phyloP scores from a whole-genome alignment of 805 yeast species.

The Sugiyamaella mastotermitis region DNA sequence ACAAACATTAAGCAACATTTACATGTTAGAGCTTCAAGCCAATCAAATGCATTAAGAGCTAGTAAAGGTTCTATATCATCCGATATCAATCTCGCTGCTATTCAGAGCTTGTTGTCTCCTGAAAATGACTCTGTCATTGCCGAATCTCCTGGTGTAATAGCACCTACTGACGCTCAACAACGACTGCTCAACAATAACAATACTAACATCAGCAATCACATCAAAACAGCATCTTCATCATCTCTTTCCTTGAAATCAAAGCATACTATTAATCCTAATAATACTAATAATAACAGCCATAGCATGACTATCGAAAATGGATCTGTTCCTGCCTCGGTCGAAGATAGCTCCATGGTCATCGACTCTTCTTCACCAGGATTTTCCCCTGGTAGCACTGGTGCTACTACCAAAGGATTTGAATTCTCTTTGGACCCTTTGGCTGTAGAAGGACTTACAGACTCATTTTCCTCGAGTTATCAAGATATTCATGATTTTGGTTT shows the following conservation, averaged over 20 bases:
- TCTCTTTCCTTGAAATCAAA: too few relatives aligned
- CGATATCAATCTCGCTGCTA: slow-evolving; percentile 2
- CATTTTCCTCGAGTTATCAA: slow-evolving; percentile 11
- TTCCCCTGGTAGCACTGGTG: background rate
- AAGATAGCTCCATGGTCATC: background rate
- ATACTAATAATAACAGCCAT: background rate
- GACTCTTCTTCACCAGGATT: background rate
- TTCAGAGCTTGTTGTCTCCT: slow-evolving; percentile 8
- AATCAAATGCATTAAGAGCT: slow-evolving; percentile 1
- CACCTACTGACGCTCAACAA: background rate
- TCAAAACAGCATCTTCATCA: background rate
- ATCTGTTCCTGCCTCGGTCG: background rate
- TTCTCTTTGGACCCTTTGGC: slow-evolving; percentile 45
- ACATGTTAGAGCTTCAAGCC: background rate
- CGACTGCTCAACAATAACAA: slow-evolving; percentile 1
- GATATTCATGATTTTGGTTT: slow-evolving; percentile 7
- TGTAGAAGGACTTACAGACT: slow-evolving; percentile 37
- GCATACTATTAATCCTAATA: too few relatives aligned
- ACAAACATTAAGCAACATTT: too few relatives aligned
- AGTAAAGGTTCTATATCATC: background rate
- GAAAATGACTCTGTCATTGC: slow-evolving; percentile 1
- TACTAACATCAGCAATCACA: slow-evolving; percentile 2
- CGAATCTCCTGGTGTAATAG: slow-evolving; percentile 1
- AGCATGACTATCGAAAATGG: background rate
- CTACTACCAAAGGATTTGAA: slow-evolving; percentile 21